Evolutionary conservation across 2,329 filamentous ascomycete species (phyloP).

Genomic region (Scorias spongiosa): DNA sequence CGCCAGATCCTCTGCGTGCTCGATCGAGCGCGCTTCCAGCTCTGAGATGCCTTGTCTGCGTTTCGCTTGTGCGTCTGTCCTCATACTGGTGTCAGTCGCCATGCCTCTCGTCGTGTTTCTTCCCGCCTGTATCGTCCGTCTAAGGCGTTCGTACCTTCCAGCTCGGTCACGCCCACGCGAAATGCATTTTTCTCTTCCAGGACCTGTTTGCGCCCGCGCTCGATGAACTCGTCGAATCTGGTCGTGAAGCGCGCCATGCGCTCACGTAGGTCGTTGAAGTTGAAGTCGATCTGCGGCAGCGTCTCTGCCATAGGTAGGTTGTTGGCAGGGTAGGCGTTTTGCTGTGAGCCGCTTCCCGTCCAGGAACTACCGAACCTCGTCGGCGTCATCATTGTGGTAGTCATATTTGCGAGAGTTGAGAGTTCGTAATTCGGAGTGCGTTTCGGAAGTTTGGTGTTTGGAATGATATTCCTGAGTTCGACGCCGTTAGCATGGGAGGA

Average conservation of each 20-base stretch:
- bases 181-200: constrained; percentile 91
- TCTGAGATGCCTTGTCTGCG: constrained; percentile 80
- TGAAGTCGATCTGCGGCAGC: constrained; percentile 83
- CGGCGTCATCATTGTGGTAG: constrained; percentile 22
- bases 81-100: neutral
- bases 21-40: constrained; percentile 52
- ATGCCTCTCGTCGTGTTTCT: too few relatives aligned
- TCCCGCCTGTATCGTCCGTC: too few relatives aligned
- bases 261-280: constrained; percentile 87
- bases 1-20: constrained; percentile 57
- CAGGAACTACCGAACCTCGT: constrained; percentile 54
- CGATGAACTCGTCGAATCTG: constrained; percentile 87
- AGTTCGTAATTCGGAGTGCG: too few relatives aligned
- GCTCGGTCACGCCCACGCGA: constrained; percentile 72
- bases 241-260: constrained; percentile 87
- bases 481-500: too few relatives aligned
- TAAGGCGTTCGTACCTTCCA: constrained; percentile 51
- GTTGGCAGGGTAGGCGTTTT: constrained; percentile 34
- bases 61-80: constrained; percentile 75
- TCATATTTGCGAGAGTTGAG: constrained; percentile 8
- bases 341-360: constrained; percentile 42
- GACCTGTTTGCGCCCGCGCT: constrained; percentile 74
- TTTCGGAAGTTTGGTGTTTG: too few relatives aligned
- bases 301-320: constrained; percentile 57
- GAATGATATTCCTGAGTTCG: too few relatives aligned